Percentiles rank a stretch among this genome's conserved stretches.
phyloP scores from a whole-genome alignment of 164 flowering plant species.

The Tetracentron sinense region DNA sequence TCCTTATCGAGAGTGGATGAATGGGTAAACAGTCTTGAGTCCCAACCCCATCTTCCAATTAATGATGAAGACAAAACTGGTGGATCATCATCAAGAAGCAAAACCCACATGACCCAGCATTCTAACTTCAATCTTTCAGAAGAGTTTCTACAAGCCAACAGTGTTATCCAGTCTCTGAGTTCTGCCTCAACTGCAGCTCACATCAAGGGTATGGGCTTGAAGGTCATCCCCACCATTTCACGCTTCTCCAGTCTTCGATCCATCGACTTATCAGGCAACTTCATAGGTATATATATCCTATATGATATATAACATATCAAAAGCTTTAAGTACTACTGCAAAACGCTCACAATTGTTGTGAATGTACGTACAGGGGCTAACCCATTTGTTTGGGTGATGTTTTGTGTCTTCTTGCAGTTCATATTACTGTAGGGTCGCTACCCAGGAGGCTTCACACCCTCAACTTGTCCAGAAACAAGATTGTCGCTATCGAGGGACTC shows the following conservation, averaged over 20 bases:
- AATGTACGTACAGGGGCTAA: no score
- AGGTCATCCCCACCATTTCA: constrained; percentile 61
- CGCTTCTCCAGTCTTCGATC: constrained; percentile 63
- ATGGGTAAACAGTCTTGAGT: constrained; percentile 70
- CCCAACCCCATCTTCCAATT: constrained; percentile 15
- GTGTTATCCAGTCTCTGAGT: constrained; percentile 65
- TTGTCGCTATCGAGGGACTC: constrained; percentile 77
- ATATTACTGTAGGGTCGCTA: constrained; percentile 70
- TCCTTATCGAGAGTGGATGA: constrained; percentile 60
- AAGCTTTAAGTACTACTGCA: constrained; percentile 4
- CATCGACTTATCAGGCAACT: constrained; percentile 77
- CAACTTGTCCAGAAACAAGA: constrained; percentile 85
- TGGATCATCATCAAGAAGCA: constrained; percentile 28
- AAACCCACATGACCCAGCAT: constrained; percentile 17
- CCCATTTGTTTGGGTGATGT: neutral
- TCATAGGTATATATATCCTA: constrained; percentile 51
- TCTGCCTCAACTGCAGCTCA: constrained; percentile 79
- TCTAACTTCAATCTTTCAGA: constrained; percentile 34
- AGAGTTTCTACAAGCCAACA: constrained; percentile 66
- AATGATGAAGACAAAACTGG: constrained; percentile 26
- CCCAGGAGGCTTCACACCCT: constrained; percentile 88
- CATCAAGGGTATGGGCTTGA: constrained; percentile 64
- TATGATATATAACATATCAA: neutral
- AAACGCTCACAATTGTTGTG: neutral
- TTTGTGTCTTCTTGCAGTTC: constrained; percentile 47